Evolutionary conservation across 2,329 filamentous ascomycete species (phyloP), one percentile per base, ranked within the genome.

Genomic region (Aspergillus alliaceus): DNA sequence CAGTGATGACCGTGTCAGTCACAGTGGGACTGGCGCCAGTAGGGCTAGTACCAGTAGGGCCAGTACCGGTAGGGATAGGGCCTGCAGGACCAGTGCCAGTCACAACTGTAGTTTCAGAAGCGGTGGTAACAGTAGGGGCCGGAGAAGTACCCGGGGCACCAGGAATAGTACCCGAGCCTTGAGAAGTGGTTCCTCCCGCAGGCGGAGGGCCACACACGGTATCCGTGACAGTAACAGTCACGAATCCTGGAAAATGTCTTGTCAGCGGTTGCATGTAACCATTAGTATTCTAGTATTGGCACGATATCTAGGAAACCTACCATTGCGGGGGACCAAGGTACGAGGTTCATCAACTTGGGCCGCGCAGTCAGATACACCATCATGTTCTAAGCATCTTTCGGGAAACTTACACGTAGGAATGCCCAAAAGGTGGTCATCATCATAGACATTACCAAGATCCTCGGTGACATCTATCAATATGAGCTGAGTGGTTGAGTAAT

Each of bases 211-310:
- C 58, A 47, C 63, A 65, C 4, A 59, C 44, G 14, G 67, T 70
- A n/a, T 64, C 59, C 15, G 66, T 69, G 18, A 66, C 53, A 15
- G 66, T 69, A 8, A 68, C 59, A 18, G 61, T 63, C 34, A 53
- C 56, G 31, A 34, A 18, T 15, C 27, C 49, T 57, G 14, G 24
- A 27, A 24, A 14, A 25, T 27, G 11, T 18, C 11, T 32, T 7
- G 34, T 61, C 34, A 59, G 31, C 27, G 3, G 24, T 32, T 48
- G 29, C 27, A 14, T 31, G 9, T 32, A 7, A 12, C n/a, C 12
- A 22, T 53, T 20, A 5, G 6, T 18, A 6, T 8, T n/a, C 6
- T 6, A 3, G 7, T 4, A 27, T 4, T 27, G 15, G 15, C 3
- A 27, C 24, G 24, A 5, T n/a, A n/a, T 9, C 6, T n/a, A 24